Conservation (phyloP, 2,329 filamentous ascomycete genomes). For the Alternaria viburni region DNA sequence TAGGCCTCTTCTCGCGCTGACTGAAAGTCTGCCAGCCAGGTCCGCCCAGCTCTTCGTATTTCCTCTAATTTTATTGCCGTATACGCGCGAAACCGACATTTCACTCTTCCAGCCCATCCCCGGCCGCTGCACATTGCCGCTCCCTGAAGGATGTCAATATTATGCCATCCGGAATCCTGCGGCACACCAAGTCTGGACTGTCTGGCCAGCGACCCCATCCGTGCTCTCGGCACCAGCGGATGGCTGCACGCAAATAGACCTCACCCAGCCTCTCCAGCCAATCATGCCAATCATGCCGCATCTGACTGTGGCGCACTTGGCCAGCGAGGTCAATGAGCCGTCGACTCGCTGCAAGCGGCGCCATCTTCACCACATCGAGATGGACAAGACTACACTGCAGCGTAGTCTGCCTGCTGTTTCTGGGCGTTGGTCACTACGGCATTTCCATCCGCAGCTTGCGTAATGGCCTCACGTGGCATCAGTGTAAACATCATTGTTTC, state of each 20-base stretch:
- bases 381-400: background rate
- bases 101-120: background rate
- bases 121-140: background rate
- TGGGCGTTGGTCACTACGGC: background rate
- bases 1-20: conserved; percentile 13
- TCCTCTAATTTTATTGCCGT: background rate
- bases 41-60: conserved; percentile 10
- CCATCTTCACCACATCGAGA: background rate
- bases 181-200: conserved; percentile 10
- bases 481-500: background rate
- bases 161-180: conserved; percentile 14
- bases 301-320: background rate
- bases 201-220: conserved; percentile 19
- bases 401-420: background rate
- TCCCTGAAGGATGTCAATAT: background rate
- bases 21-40: conserved; percentile 8
- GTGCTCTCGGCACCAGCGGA: conserved; percentile 15
- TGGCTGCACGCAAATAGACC: conserved; percentile 10
- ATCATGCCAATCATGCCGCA: conserved; percentile 6
- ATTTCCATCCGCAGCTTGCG: background rate
- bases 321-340: conserved; percentile 5
- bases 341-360: background rate
- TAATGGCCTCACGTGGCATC: background rate
- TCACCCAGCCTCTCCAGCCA: conserved; percentile 1
- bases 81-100: background rate